Evolutionary conservation across 345 rosid species (phyloP).

Genomic region (Gynandropsis gynandra): DNA sequence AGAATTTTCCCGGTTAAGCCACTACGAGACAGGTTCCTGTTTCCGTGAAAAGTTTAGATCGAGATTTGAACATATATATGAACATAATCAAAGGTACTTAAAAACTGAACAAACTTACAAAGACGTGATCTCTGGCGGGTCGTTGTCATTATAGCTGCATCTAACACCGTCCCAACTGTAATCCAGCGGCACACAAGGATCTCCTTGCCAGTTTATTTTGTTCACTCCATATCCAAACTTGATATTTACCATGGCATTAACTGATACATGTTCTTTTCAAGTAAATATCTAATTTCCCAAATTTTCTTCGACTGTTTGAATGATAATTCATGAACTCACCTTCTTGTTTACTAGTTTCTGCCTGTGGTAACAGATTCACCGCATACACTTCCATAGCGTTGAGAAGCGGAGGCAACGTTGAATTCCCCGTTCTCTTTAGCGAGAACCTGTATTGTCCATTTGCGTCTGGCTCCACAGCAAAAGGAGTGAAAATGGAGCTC

Average conservation of each 20-base stretch:
- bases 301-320: constrained; percentile 6
- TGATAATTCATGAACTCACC: constrained; percentile 25
- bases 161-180: constrained; percentile 37
- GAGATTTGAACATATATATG: background rate
- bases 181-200: constrained; percentile 31
- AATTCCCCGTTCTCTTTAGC: constrained; percentile 26
- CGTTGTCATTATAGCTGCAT: constrained; percentile 27
- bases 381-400: constrained; percentile 47
- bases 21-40: constrained; percentile 33
- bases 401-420: constrained; percentile 48
- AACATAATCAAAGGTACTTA: background rate
- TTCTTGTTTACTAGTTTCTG: constrained; percentile 28
- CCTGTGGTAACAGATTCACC: constrained; percentile 21
- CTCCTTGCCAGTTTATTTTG: constrained; percentile 45
- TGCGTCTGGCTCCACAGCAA: constrained; percentile 23
- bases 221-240: constrained; percentile 33
- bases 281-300: background rate
- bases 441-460: constrained; percentile 21
- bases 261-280: constrained; percentile 17
- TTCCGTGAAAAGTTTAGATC: background rate
- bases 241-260: constrained; percentile 36
- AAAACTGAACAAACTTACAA: constrained; percentile 32
- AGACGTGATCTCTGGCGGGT: constrained; percentile 31
- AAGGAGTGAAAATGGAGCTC: constrained; percentile 8
- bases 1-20: constrained; percentile 39